Conservation (phyloP, 31 red algal genomes). For the Asparagopsis taxiformis region DNA sequence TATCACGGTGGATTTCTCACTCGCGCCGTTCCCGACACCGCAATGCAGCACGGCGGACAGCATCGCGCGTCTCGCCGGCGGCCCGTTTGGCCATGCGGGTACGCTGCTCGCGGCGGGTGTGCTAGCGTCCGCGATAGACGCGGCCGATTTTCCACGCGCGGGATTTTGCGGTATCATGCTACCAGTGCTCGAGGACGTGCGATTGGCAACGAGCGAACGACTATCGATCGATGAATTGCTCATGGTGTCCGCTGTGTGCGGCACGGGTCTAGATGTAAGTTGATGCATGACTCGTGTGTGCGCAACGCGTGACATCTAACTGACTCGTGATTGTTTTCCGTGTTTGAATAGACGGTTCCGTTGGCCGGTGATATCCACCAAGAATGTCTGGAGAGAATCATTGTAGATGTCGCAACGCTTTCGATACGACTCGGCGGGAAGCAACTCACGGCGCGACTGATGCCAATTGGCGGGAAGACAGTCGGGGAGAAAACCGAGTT, state of each 20-base stretch:
- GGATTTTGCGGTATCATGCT: slow-evolving; percentile 32
- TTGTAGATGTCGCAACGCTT: slow-evolving; percentile 17
- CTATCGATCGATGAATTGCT: neutral
- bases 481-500: slow-evolving; percentile 14
- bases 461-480: slow-evolving; percentile 18
- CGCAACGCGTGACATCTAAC: neutral
- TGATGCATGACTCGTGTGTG: neutral
- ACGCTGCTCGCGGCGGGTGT: neutral
- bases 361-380: neutral
- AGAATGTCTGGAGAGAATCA: slow-evolving; percentile 1
- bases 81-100: neutral
- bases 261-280: slow-evolving; percentile 22
- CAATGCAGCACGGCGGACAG: neutral
- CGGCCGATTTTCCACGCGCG: slow-evolving; percentile 1
- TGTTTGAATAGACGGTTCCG: slow-evolving; percentile 1
- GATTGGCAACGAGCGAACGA: neutral
- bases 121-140: neutral
- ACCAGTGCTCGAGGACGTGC: neutral
- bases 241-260: slow-evolving; percentile 4
- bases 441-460: slow-evolving; percentile 15
- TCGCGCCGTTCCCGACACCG: neutral
- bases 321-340: neutral
- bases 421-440: slow-evolving; percentile 4
- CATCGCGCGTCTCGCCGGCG: neutral
- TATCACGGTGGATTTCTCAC: neutral